Conservation (phyloP, 495 filamentous ascomycete species). For the Aspergillus bridgeri region DNA sequence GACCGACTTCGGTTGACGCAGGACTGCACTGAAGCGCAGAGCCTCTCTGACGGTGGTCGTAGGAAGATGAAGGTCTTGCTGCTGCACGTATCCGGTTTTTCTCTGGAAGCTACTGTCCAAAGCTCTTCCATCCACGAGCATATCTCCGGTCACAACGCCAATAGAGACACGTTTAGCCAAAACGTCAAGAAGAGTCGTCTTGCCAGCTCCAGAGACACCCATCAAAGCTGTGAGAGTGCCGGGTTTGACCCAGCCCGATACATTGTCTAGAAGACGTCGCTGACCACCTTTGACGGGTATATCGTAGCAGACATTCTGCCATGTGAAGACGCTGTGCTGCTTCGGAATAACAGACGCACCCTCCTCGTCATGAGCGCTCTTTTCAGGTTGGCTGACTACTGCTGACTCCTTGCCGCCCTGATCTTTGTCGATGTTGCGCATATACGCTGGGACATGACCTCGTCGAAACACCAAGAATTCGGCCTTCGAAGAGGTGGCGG, state of each 20-base stretch:
- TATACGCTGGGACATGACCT: constrained; percentile 34
- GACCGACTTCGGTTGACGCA: constrained; percentile 68
- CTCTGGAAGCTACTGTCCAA: constrained; percentile 79
- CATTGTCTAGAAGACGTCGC: constrained; percentile 56
- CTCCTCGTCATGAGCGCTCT: constrained; percentile 8
- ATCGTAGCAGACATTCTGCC: constrained; percentile 70
- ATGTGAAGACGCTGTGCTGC: constrained; percentile 64
- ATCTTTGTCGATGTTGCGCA: constrained; percentile 31
- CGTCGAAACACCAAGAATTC: constrained; percentile 43
- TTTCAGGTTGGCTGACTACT: neutral
- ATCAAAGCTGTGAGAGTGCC: constrained; percentile 68
- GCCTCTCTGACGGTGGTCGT: constrained; percentile 82
- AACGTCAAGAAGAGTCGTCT: constrained; percentile 63
- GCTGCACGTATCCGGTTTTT: constrained; percentile 90
- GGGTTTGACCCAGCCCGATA: constrained; percentile 65
- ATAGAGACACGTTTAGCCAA: constrained; percentile 53
- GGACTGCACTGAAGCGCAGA: constrained; percentile 75
- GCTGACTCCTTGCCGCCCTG: constrained; percentile 19
- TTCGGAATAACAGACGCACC: constrained; percentile 40
- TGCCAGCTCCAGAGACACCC: constrained; percentile 61
- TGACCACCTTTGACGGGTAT: constrained; percentile 59
- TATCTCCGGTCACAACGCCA: constrained; percentile 52
- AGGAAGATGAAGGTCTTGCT: constrained; percentile 83
- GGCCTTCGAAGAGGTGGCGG: constrained; percentile 39
- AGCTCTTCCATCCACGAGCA: constrained; percentile 50